Conservation (phyloP, 2,329 filamentous ascomycete genomes). For the Clonostachys chloroleuca region DNA sequence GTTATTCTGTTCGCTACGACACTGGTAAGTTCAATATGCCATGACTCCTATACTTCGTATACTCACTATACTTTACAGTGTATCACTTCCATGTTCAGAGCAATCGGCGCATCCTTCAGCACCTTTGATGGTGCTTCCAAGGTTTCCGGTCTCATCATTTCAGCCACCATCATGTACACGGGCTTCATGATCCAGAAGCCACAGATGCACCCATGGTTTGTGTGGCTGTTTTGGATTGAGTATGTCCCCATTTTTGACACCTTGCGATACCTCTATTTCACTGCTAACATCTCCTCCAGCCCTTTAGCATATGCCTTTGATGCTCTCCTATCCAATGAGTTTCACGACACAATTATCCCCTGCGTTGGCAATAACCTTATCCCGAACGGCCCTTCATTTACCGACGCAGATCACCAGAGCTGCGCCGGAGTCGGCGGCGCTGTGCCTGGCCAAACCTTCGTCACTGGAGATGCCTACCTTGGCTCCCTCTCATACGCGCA, state of each 20-base stretch:
- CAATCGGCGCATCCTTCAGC: slow-evolving; percentile 47
- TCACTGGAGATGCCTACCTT: slow-evolving; percentile 57
- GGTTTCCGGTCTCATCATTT: slow-evolving; percentile 43
- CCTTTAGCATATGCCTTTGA: slow-evolving; percentile 69
- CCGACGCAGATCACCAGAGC: slow-evolving; percentile 34
- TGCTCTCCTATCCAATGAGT: slow-evolving; percentile 66
- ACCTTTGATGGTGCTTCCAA: slow-evolving; percentile 59
- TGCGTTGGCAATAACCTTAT: slow-evolving; percentile 46
- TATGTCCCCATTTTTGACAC: too few relatives aligned
- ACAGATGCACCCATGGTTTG: slow-evolving; percentile 59
- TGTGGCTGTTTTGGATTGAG: slow-evolving; percentile 52
- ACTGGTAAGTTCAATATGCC: slow-evolving; percentile 28
- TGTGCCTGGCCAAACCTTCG: slow-evolving; percentile 33
- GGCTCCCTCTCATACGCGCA: slow-evolving; percentile 47
- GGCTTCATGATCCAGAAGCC: slow-evolving; percentile 60
- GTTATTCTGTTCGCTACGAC: slow-evolving; percentile 42
- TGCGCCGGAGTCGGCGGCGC: slow-evolving; percentile 58
- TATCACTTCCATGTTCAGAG: slow-evolving; percentile 55
- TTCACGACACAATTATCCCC: slow-evolving; percentile 49
- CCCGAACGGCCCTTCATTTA: slow-evolving; percentile 43
- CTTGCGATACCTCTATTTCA: too few relatives aligned
- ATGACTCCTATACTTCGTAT: background rate
- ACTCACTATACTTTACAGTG: slow-evolving; percentile 13
- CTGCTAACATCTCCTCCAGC: slow-evolving; percentile 31
- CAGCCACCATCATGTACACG: slow-evolving; percentile 54